Evolutionary conservation across 352 stramenopile genomes (phyloP), one percentile per base, ranked within the genome.

Genomic region (Phytophthora pini): DNA sequence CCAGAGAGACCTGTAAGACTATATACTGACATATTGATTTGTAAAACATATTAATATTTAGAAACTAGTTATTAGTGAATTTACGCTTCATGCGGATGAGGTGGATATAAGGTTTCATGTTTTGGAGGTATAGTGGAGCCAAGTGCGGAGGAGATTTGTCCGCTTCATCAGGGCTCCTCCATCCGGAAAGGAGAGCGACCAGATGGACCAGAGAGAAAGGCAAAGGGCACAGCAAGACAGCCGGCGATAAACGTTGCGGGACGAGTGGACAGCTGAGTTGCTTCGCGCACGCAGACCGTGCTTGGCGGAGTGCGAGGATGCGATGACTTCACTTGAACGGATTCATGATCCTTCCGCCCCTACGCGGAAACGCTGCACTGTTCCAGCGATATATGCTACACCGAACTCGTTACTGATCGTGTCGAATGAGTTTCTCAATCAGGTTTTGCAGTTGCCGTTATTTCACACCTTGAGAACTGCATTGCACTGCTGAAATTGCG

Each of bases 251-350:
- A 69, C 60, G 52, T 53, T 63, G 46, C 44, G 44, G 34, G 15
- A 36, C 49, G 50, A 62, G 52, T 17, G 13, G 53, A 68, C 61
- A 63, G 61, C 60, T 62, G 43, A 52, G 59, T 49, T 32, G 59
- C 43, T 56, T 67, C 59, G 36, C n/a, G 46, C 22, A 24, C 15
- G 11, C 12, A 49, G 27, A 34, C 34, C 48, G 44, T 57, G 53
- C 40, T 52, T 60, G 45, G 29, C 17, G 20, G 15, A n/a, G 13
- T 15, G 49, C 48, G 17, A 61, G 32, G 31, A 39, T 44, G 44
- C 24, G 32, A n/a, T 34, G 26, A 15, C 43, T 24, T 36, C 47
- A 38, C 22, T 36, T 44, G 22, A 27, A 45, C 32, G 51, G 22
- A 50, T 34, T 50, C 48, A 45, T 38, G 50, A 36, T 56, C 34